These are phyloP conservation scores for Tolypocladium pustulatum DNA, from an alignment of 2,329 filamentous ascomycete species.

Conservation along the genomic window DNA sequence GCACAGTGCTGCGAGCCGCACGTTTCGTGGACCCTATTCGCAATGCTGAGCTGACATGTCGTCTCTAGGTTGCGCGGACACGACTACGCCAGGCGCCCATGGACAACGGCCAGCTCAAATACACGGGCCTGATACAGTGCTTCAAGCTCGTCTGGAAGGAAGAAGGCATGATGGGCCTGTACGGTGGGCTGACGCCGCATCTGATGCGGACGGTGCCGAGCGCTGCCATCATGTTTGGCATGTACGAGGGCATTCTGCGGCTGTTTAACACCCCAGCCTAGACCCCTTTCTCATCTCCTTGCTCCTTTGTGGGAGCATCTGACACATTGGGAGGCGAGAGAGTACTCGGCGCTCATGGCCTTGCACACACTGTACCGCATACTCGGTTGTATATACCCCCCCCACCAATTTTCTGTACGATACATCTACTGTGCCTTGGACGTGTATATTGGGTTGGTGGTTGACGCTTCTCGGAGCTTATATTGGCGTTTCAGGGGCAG, in stretches of 20 bases:
- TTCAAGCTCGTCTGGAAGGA: conserved; percentile 82
- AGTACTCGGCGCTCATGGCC: neutral
- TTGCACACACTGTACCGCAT: neutral
- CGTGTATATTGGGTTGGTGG: neutral
- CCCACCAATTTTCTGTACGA: neutral
- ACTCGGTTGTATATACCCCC: neutral
- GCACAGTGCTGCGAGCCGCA: neutral
- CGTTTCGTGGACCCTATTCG: neutral
- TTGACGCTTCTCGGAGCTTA: neutral
- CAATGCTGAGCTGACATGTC: neutral
- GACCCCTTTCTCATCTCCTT: neutral
- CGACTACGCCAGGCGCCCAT: conserved; percentile 76
- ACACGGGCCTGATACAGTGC: conserved; percentile 80
- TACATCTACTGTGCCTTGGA: neutral
- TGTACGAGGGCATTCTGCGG: conserved; percentile 55
- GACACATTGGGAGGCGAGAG: neutral
- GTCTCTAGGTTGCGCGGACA: conserved; percentile 61
- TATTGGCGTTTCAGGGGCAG: neutral
- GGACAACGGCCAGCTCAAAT: conserved; percentile 63
- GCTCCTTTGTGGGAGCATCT: neutral
- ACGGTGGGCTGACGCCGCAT: conserved; percentile 85
- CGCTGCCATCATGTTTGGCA: conserved; percentile 93
- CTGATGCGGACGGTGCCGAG: conserved; percentile 84
- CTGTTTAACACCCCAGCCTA: conserved; percentile 30
- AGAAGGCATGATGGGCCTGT: conserved; percentile 76